Base-by-base conservation (phyloP, 768 basidiomycete species). In the Daedaleopsis nitida region DNA sequence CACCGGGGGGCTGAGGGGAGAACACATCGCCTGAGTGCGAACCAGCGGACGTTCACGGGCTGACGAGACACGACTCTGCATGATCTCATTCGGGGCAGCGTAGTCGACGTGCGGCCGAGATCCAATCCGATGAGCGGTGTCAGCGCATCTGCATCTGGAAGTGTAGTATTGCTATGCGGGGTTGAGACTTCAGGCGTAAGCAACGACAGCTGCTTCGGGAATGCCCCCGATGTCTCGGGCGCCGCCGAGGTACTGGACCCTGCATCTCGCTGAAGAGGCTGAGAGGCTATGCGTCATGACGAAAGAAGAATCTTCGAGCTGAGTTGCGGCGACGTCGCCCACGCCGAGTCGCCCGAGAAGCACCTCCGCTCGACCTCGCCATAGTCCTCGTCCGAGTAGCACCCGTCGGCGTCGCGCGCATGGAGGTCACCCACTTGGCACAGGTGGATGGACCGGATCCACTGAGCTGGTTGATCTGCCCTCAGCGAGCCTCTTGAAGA, bases 381-480 rank as follows among this genome's bases (percentile, higher is more conserved):
- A 23, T 72, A 72, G 1, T 80, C 78, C 45, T 80, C 78, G 24
- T 83, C 82, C 37, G 62, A 64, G 8, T 39, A 48, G 45, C 58
- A 64, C 16, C 49, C 62, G 8, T 47, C 58, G 13, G 55, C 58
- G 16, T 66, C 69, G 45, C 45, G 75, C 3, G 38, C 80, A 70
- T 87, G 87, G 64, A 87, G 86, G 0, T 86, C 86, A 19, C 81
- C 81, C 9, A 78, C 82, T 73, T 89, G 76, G 32, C 91, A 81
- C 53, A 87, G 82, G 66, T 84, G 85, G 37, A 93, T 87, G 12
- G 82, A 83, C 63, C 83, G 82, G 51, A 93, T 85, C 92, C 92
- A 94, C 3, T 86, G 85, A 69, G 93, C 0, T 83, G 83, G 71
- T 93, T 92, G 56, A 95, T 91, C 70, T 93, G 86, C 0, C 94